Evolutionary conservation across 169 alveolate species (phyloP), one percentile per base, ranked within the genome.

Genomic region (Plasmodium gaboni): DNA sequence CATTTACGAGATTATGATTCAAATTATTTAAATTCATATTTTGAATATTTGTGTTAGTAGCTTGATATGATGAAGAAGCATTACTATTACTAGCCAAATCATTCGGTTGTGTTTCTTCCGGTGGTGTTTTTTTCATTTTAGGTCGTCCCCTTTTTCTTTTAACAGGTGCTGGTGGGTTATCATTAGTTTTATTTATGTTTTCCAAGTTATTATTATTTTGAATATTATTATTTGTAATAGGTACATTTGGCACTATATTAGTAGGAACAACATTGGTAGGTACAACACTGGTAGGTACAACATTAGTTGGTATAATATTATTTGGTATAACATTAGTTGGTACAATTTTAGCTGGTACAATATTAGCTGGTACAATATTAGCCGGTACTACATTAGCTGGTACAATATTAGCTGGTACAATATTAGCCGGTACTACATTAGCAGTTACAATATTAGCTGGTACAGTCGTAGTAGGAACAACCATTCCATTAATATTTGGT

Each of bases 131-230:
- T 60, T 78, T 78, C 46, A 78, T 6, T 65, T 46, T 78, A 9
- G 89, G 89, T 50, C 89, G 44, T 12, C 89, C 89, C 24, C 89
- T 67, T 51, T 78, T 78, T 26, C 76, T 15, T 26, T 78, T 78
- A 19, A 78, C 89, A 28, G 73, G 74, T 8, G 59, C 42, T 50
- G 19, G 59, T 15, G 59, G 76, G 2, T 26, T 61, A 17, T 26
- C 48, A 42, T 15, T 74, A 32, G 28, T 48, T 51, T 44, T 59
- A 13, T 53, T 65, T 38, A 26, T 28, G 12, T 38, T 46, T 46
- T 38, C 65, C 15, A 13, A 26, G n/a, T 48, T 24, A 17, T 13
- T 73, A 13, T 19, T 48, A 7, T 60, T 70, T 10, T 32, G 17
- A 13, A 55, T 55, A 55, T 55, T 55, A 38, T 38, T 38, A 38